These are phyloP conservation scores for Ceratobasidium sp. DNA, from an alignment of 1,284 basidiomycete species.

Conservation along the genomic window DNA sequence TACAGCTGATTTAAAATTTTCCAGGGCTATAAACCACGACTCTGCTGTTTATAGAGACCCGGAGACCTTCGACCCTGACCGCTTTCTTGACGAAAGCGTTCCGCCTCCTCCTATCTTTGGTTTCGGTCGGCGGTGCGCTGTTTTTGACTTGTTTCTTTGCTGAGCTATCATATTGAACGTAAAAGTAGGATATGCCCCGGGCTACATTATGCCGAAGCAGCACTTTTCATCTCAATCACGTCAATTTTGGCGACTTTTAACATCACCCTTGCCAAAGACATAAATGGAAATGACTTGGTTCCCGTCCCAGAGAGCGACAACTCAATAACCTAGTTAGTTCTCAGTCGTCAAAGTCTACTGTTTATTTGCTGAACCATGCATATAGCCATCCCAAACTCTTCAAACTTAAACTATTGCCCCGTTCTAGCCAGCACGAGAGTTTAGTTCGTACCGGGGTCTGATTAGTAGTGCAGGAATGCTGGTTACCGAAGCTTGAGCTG, in stretches of 20 bases:
- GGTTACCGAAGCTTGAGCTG: too few relatives aligned
- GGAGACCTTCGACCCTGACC: conserved; percentile 8
- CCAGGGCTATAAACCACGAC: conserved; percentile 23
- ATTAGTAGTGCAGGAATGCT: too few relatives aligned
- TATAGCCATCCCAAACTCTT: conserved; percentile 14
- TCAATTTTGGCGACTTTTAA: conserved; percentile 59
- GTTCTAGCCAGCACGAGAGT: not conserved
- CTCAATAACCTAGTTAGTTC: conserved; percentile 19
- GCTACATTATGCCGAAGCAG: conserved; percentile 1
- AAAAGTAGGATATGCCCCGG: conserved; percentile 13
- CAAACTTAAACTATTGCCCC: not conserved
- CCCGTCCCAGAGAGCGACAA: conserved; percentile 48
- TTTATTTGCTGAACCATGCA: not conserved
- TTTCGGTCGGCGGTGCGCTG: conserved; percentile 8
- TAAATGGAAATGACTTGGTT: conserved; percentile 51
- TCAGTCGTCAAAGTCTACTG: not conserved
- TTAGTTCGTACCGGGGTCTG: not conserved
- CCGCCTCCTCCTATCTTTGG: not conserved
- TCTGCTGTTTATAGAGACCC: conserved; percentile 13
- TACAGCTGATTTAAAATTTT: too few relatives aligned
- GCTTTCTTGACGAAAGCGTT: conserved; percentile 4
- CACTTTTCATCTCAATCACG: conserved; percentile 61
- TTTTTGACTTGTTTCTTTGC: not conserved
- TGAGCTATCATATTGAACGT: not conserved
- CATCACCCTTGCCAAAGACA: conserved; percentile 54